Evolutionary conservation across 2,329 filamentous ascomycete genomes (phyloP), one percentile per base, ranked within the genome.

Genomic region (Colletotrichum falcatum): DNA sequence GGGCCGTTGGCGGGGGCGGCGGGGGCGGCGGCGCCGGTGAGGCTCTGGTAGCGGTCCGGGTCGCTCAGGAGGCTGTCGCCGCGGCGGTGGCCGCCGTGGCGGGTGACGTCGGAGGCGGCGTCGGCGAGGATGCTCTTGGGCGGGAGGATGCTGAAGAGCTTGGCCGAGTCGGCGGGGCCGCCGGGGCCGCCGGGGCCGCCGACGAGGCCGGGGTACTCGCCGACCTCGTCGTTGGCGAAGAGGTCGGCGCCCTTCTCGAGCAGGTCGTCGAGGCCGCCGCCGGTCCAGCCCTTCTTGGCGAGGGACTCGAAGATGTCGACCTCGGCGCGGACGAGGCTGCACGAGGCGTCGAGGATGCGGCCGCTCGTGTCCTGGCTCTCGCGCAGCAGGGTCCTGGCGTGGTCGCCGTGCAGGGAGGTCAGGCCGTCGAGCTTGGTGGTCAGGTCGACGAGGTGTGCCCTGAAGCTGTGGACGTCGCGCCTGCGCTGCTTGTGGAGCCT

Each of bases 221-320:
- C 72, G 30, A 77, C 75, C 74, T 78, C 82, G 20, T 83, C 82
- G 3, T 76, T 81, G 3, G 87, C 87, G 70, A 90, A 90, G 23
- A 91, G 79, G 76, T 92, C 90, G 44, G 84, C 83, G 11, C 89
- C 90, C 75, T 86, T 88, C 70, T 92, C 90, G 3, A 92, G 81
- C 5, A 92, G 79, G 42, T 91, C 90, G 70, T 92, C 90, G 35
- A 92, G 80, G 0, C 90, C 90, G 37, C 90, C 90, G 46, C 90
- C 90, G 26, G 82, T 87, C 90, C 90, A 92, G 9, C 90, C 90
- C 75, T 92, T 92, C 70, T 89, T 82, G 26, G 90, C 90, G 30
- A 92, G 80, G 30, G 87, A 84, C 81, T 92, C 90, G 68, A 91
- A 91, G 35, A 92, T 92, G 78, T 92, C 90, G 26, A 92, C 88